Conservation (phyloP, 768 basidiomycete species). For the Tulasnella sp. region DNA sequence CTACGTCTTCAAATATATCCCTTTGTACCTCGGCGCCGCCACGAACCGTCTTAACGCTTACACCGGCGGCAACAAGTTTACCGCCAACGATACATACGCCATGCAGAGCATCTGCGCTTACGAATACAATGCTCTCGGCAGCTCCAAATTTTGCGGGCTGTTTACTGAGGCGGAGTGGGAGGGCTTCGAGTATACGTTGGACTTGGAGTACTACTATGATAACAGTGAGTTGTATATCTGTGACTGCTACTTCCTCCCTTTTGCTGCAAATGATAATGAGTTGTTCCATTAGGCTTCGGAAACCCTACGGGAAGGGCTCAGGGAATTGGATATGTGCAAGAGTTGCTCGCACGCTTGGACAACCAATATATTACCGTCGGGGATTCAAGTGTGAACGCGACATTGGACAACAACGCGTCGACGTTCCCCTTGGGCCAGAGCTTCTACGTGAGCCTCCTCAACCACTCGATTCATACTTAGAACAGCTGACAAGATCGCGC, state of each 20-base stretch:
- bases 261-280: background rate
- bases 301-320: constrained; percentile 1
- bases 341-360: constrained; percentile 14
- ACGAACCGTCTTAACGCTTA: constrained; percentile 14
- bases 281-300: background rate
- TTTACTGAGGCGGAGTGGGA: constrained; percentile 10
- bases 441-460: constrained; percentile 2
- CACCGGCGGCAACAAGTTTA: constrained; percentile 1
- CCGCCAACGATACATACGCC: constrained; percentile 16
- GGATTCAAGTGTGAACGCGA: constrained; percentile 11
- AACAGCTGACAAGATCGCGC: no score
- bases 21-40: constrained; percentile 13
- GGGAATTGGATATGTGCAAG: constrained; percentile 16
- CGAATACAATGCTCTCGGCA: constrained; percentile 4
- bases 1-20: constrained; percentile 18
- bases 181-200: constrained; percentile 5
- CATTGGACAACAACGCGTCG: constrained; percentile 13
- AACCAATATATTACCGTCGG: constrained; percentile 8
- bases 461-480: no score
- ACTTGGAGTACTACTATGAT: background rate
- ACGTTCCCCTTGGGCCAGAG: constrained; percentile 13
- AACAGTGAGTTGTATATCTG: background rate
- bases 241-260: background rate
- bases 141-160: background rate
- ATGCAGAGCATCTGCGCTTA: constrained; percentile 18